Conservation (phyloP, 441 rosid species). For the Populus hybrid region DNA sequence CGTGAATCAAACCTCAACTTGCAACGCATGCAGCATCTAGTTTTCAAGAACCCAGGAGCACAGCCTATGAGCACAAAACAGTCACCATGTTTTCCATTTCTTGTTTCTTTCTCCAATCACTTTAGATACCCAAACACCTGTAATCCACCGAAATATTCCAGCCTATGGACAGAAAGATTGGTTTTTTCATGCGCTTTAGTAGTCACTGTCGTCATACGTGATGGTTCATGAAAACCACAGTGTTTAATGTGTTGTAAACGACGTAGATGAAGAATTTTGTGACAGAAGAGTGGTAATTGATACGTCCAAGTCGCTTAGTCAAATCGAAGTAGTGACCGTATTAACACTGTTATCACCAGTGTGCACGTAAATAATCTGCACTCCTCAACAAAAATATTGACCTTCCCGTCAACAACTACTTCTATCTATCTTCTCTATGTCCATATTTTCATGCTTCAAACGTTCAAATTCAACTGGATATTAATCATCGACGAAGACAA, state of each 20-base stretch:
- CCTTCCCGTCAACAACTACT: conserved; percentile 1
- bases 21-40: background rate
- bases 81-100: background rate
- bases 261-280: conserved; percentile 6
- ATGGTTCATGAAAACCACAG: conserved; percentile 29
- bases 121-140: conserved; percentile 11
- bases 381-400: conserved; percentile 24
- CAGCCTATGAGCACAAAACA: background rate
- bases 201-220: conserved; percentile 22
- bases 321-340: conserved; percentile 25
- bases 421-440: background rate
- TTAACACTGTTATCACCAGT: conserved; percentile 37
- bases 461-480: background rate
- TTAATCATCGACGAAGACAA: conserved; percentile 1
- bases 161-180: background rate
- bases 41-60: background rate
- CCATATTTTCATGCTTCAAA: background rate
- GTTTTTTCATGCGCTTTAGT: background rate
- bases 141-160: background rate
- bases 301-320: conserved; percentile 40
- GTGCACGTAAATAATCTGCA: conserved; percentile 43
- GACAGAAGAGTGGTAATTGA: conserved; percentile 13
- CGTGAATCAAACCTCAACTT: conserved; percentile 9
- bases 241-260: background rate
- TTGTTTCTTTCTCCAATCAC: background rate